A percentile compares a stretch with the other conserved stretches of the same genome.
Conservation (phyloP, 306 rosid species). For the Medicago arabica region DNA sequence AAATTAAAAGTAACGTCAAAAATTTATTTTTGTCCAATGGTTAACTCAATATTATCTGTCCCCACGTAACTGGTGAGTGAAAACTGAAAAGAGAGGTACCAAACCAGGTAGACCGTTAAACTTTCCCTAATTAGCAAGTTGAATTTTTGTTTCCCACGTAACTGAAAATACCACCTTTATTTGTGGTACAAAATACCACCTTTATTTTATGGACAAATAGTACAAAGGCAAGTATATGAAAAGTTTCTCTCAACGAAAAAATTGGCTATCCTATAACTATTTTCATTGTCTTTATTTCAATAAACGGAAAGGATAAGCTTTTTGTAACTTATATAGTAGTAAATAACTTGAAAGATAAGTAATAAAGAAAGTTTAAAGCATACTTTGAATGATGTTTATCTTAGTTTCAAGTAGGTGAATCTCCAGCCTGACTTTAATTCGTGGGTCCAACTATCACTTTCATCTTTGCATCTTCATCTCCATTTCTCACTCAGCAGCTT, state of each 20-base stretch:
- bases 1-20: too few relatives aligned
- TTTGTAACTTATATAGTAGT: conserved; percentile 38
- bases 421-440: conserved; percentile 42
- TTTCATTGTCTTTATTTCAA: conserved; percentile 17
- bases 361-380: conserved; percentile 33
- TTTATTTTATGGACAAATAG: too few relatives aligned
- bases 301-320: conserved; percentile 41
- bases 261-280: not conserved
- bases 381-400: conserved; percentile 10
- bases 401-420: conserved; percentile 45
- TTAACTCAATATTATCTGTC: not conserved
- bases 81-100: conserved; percentile 15
- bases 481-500: conserved; percentile 29
- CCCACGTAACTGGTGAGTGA: not conserved
- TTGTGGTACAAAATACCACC: too few relatives aligned
- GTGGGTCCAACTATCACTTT: conserved; percentile 53
- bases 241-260: too few relatives aligned
- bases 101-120: conserved; percentile 15
- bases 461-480: conserved; percentile 40
- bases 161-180: conserved; percentile 33
- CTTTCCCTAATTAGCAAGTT: conserved; percentile 29
- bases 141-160: conserved; percentile 46
- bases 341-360: too few relatives aligned
- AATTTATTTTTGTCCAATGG: too few relatives aligned
- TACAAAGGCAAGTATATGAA: too few relatives aligned